These are phyloP conservation scores for Solanum sejunctum DNA, from an alignment of 257 asterid species.

Conservation along the genomic window DNA sequence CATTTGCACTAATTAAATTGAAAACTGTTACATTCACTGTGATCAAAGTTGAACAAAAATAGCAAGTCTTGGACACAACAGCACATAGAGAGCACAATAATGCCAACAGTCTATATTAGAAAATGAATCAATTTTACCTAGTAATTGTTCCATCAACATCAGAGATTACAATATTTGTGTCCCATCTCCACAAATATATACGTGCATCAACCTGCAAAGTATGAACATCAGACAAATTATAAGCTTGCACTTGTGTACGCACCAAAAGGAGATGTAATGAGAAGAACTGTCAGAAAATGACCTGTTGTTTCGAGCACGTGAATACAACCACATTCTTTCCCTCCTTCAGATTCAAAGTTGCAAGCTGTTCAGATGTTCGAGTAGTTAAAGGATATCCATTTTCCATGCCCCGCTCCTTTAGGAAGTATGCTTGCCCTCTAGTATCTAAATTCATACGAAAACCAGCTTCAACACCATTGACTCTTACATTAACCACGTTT, in stretches of 20 bases:
- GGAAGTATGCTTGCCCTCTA: slow-evolving; percentile 58
- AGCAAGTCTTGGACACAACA: not conserved
- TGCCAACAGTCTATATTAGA: not conserved
- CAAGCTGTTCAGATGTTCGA: slow-evolving; percentile 62
- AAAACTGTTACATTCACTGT: not conserved
- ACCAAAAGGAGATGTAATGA: not conserved
- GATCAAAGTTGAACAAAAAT: not conserved
- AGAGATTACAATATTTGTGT: slow-evolving; percentile 55
- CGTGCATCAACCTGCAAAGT: slow-evolving; percentile 58
- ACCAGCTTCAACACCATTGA: slow-evolving; percentile 51
- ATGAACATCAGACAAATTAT: slow-evolving; percentile 7
- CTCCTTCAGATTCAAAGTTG: slow-evolving; percentile 47
- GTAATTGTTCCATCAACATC: slow-evolving; percentile 87
- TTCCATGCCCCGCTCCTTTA: slow-evolving; percentile 37
- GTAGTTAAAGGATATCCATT: slow-evolving; percentile 14
- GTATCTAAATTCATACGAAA: slow-evolving; percentile 51
- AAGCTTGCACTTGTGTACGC: not conserved
- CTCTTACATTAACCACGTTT: slow-evolving; percentile 44
- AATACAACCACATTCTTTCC: slow-evolving; percentile 52
- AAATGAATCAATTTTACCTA: slow-evolving; percentile 21
- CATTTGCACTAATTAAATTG: not conserved
- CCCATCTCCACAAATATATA: slow-evolving; percentile 69
- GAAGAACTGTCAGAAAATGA: slow-evolving; percentile 3
- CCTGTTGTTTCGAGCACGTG: slow-evolving; percentile 74
- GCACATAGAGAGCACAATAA: not conserved